phyloP scores from a whole-genome alignment of 768 basidiomycete species.

The Hygrocybe coccinea region DNA sequence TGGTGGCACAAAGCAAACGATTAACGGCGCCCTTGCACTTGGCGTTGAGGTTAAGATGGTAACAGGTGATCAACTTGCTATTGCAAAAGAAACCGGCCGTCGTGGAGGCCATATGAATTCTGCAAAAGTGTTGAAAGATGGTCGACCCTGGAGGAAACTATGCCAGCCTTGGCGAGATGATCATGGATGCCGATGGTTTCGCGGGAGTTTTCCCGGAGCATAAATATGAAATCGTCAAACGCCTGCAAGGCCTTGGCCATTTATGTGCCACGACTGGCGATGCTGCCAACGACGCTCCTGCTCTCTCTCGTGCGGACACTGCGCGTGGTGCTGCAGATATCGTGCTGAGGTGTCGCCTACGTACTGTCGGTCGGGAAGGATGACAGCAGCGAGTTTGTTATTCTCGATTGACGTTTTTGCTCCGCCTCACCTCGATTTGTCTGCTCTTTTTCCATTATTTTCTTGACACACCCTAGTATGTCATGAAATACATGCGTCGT shows the following conservation, averaged over 20 bases:
- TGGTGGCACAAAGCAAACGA: constrained; percentile 97
- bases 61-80: constrained; percentile 98
- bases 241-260: constrained; percentile 93
- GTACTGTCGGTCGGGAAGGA: background rate
- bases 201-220: constrained; percentile 99
- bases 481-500: too few species aligned
- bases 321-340: constrained; percentile 99
- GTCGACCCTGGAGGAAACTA: constrained; percentile 84
- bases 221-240: constrained; percentile 99
- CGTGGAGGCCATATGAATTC: constrained; percentile 99
- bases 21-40: constrained; percentile 92
- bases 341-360: constrained; percentile 39
- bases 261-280: constrained; percentile 99
- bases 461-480: too few species aligned
- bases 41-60: constrained; percentile 99
- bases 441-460: too few species aligned
- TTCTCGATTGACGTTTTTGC: too few species aligned
- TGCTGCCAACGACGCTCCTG: constrained; percentile 98
- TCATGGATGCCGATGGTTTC: constrained; percentile 98
- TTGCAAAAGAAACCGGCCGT: constrained; percentile 98
- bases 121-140: constrained; percentile 97
- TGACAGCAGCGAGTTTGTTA: too few species aligned
- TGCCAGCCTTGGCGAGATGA: constrained; percentile 89
- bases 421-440: too few species aligned
- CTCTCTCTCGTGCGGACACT: constrained; percentile 95